Conservation (phyloP, 2,329 filamentous ascomycete genomes). For the Penicillium sp. region DNA sequence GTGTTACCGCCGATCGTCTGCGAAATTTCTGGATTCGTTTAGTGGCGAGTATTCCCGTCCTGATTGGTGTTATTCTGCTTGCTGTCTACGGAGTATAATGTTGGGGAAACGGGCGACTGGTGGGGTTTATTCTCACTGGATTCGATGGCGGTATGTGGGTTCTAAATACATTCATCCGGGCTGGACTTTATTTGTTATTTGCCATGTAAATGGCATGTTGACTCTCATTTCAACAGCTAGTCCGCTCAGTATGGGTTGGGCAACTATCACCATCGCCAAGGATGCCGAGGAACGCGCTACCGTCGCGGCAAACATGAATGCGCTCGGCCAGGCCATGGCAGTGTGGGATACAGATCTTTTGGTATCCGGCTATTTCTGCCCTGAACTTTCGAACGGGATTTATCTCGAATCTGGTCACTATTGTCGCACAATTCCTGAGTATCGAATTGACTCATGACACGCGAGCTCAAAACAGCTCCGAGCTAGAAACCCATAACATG, state of each 20-base stretch:
- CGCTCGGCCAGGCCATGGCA: slow-evolving; percentile 37
- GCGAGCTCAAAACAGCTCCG: too few species aligned
- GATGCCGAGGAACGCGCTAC: slow-evolving; percentile 38
- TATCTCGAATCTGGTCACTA: slow-evolving; percentile 26
- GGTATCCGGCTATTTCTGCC: slow-evolving; percentile 32
- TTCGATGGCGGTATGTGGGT: slow-evolving; percentile 30
- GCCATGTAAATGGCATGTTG: background rate
- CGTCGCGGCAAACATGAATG: slow-evolving; percentile 39
- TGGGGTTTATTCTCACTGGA: slow-evolving; percentile 34
- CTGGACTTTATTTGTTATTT: background rate
- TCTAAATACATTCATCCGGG: too few species aligned
- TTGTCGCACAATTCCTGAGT: slow-evolving; percentile 26
- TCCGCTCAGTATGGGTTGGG: slow-evolving; percentile 36
- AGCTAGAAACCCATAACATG: background rate
- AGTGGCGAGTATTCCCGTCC: slow-evolving; percentile 26
- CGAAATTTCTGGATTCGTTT: slow-evolving; percentile 33
- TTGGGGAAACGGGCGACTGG: slow-evolving; percentile 34
- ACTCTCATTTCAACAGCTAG: slow-evolving; percentile 14
- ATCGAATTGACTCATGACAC: background rate
- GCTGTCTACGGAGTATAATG: slow-evolving; percentile 26
- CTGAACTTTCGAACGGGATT: slow-evolving; percentile 26
- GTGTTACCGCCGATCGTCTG: slow-evolving; percentile 28
- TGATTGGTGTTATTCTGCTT: slow-evolving; percentile 29
- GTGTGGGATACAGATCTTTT: slow-evolving; percentile 36
- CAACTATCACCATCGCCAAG: slow-evolving; percentile 32